Percentiles rank a stretch among this genome's conserved stretches.
phyloP scores from a whole-genome alignment of 441 rosid genomes.

The Aleurites moluccanus region DNA sequence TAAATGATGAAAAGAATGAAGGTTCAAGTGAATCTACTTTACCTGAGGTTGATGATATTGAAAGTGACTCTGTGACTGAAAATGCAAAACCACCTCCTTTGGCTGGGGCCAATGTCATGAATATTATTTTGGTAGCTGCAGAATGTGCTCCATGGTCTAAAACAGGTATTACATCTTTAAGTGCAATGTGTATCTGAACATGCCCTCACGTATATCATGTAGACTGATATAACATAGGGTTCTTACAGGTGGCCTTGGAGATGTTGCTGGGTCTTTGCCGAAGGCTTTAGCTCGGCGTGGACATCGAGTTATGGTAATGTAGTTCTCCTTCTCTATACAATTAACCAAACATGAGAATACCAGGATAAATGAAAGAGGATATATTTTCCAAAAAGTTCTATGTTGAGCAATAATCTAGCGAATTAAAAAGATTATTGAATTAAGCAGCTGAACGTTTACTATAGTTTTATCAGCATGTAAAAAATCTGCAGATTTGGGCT shows the following conservation, averaged over 20 bases:
- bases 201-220: conserved; percentile 5
- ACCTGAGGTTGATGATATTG: conserved; percentile 31
- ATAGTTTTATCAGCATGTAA: background rate
- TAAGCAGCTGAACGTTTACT: background rate
- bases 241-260: conserved; percentile 94
- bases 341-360: conserved; percentile 5
- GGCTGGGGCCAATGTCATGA: conserved; percentile 93
- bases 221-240: conserved; percentile 25
- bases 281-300: conserved; percentile 98
- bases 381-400: conserved; percentile 6
- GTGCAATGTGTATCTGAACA: background rate
- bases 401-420: background rate
- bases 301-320: conserved; percentile 89
- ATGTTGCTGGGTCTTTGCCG: conserved; percentile 95
- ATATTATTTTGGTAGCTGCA: conserved; percentile 80
- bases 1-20: conserved; percentile 36
- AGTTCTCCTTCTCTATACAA: conserved; percentile 12
- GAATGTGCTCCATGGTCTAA: conserved; percentile 96
- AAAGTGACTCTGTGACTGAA: conserved; percentile 37
- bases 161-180: conserved; percentile 59
- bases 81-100: conserved; percentile 62
- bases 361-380: conserved; percentile 8
- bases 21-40: conserved; percentile 32
- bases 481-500: background rate
- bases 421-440: background rate